phyloP scores from a whole-genome alignment of 2,329 filamentous ascomycete species.

The Verticillium klebahnii region DNA sequence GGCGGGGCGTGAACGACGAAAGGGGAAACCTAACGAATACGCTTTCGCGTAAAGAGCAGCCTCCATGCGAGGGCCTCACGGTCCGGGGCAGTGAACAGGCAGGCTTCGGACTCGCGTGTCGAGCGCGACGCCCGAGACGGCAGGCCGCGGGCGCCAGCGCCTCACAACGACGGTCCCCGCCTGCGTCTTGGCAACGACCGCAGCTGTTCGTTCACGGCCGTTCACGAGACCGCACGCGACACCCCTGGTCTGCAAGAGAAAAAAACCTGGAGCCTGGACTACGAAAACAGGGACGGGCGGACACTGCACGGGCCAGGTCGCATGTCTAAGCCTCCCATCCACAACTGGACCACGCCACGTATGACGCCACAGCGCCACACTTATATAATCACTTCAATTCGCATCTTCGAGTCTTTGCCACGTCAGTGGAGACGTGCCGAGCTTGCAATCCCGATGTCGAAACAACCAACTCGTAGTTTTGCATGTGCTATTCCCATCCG shows the following conservation, averaged over 20 bases:
- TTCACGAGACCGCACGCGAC: not conserved
- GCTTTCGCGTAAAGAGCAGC: not conserved
- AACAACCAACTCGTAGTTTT: not conserved
- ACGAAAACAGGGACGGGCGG: not conserved
- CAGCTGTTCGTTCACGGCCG: not conserved
- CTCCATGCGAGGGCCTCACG: not conserved
- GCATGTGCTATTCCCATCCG: not conserved
- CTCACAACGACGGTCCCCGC: not conserved
- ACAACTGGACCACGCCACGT: not conserved
- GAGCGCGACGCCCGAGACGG: not conserved
- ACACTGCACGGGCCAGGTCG: not conserved
- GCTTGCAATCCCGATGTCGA: no score
- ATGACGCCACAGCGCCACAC: not conserved
- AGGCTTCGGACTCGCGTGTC: not conserved
- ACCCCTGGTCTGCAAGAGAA: not conserved
- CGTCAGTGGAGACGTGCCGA: not conserved
- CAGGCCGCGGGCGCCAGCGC: not conserved
- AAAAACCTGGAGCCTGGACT: not conserved
- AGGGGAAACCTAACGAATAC: not conserved
- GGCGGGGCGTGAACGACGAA: not conserved
- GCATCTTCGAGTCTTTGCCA: not conserved
- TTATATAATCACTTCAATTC: not conserved
- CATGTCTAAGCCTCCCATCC: not conserved
- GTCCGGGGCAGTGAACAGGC: not conserved
- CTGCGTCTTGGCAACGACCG: not conserved